A percentile compares a stretch with the other conserved stretches of the same genome.
These are phyloP conservation scores for Plasmopara halstedii DNA, from an alignment of 352 stramenopile species.

Conservation along the genomic window DNA sequence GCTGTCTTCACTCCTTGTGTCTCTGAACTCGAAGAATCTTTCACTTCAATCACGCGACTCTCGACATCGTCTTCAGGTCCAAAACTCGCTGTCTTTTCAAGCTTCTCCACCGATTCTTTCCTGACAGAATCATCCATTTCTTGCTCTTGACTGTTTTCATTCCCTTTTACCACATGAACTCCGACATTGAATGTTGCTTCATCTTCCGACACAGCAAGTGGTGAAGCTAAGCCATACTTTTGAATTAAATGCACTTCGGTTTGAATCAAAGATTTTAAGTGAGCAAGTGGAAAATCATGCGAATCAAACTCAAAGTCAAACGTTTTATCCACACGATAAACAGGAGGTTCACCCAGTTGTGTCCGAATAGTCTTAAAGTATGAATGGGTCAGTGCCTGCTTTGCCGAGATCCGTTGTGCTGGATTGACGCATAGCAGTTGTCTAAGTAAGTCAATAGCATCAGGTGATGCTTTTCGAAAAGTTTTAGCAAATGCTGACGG, in stretches of 20 bases:
- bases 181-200: no score
- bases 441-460: slow-evolving; percentile 60
- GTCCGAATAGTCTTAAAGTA: slow-evolving; percentile 81
- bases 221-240: slow-evolving; percentile 27
- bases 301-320: slow-evolving; percentile 86
- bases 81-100: no score
- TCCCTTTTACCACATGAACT: no score
- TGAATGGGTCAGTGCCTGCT: slow-evolving; percentile 85
- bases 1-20: no score
- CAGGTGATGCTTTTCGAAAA: slow-evolving; percentile 57
- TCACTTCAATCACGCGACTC: no score
- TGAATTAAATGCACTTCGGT: slow-evolving; percentile 65
- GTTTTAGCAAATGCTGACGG: slow-evolving; percentile 58
- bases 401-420: slow-evolving; percentile 79
- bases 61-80: no score
- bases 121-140: no score
- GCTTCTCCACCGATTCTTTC: no score
- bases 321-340: slow-evolving; percentile 51
- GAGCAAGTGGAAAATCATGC: slow-evolving; percentile 45
- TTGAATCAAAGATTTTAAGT: slow-evolving; percentile 67
- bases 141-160: no score
- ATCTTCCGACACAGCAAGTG: slow-evolving; percentile 1
- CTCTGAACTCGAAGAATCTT: no score
- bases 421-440: slow-evolving; percentile 86
- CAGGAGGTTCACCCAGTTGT: slow-evolving; percentile 60